A percentile compares a stretch with the other conserved stretches of the same genome.
Evolutionary conservation across 345 rosid species (phyloP).

Genomic region (Pugionium dolabratum): DNA sequence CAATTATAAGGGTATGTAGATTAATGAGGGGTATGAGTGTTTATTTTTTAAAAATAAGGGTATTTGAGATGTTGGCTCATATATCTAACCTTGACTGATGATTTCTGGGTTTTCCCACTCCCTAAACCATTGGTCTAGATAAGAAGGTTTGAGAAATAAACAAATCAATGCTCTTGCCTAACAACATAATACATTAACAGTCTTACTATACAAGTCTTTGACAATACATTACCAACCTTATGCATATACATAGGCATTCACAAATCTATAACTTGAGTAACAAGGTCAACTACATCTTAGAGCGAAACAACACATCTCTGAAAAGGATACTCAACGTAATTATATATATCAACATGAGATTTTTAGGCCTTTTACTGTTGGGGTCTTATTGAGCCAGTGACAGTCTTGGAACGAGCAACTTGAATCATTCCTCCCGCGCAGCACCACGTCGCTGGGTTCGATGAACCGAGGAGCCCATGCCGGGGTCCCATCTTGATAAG

Average conservation of each 20-base stretch:
- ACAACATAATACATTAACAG: too few species aligned
- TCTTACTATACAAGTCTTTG: neutral
- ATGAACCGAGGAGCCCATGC: constrained; percentile 65
- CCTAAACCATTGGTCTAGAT: constrained; percentile 6
- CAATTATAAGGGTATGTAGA: too few species aligned
- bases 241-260: constrained; percentile 2
- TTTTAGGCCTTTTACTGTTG: constrained; percentile 30
- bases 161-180: too few species aligned
- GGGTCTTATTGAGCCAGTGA: constrained; percentile 66
- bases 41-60: too few species aligned
- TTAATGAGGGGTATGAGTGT: too few species aligned
- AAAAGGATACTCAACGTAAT: constrained; percentile 8
- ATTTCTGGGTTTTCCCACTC: constrained; percentile 29
- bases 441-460: constrained; percentile 52
- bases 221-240: too few species aligned
- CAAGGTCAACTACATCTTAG: constrained; percentile 11
- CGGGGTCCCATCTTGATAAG: constrained; percentile 88
- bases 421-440: constrained; percentile 39
- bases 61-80: too few species aligned
- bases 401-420: constrained; percentile 72
- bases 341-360: constrained; percentile 32
- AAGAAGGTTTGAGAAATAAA: constrained; percentile 9
- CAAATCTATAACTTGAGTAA: constrained; percentile 13
- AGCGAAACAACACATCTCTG: neutral
- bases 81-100: neutral